Evolutionary conservation across 208 protist genomes (phyloP).

Genomic region (Leishmania arabica): DNA sequence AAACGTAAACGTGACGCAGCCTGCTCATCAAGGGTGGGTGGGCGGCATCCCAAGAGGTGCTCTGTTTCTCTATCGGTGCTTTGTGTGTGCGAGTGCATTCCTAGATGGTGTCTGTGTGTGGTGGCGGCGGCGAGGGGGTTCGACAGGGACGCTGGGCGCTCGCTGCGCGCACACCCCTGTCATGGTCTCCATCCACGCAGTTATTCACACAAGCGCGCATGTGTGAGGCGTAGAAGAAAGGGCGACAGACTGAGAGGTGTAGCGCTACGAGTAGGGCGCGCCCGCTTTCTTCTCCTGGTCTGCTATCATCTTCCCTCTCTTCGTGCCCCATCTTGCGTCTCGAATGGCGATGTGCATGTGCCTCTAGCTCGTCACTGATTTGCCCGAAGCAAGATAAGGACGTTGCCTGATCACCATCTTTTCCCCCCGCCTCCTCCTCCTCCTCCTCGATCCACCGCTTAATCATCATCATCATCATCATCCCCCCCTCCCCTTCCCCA

Average conservation of each 20-base stretch:
- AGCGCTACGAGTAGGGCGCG: not conserved
- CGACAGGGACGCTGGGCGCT: not conserved
- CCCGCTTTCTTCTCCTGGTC: not conserved
- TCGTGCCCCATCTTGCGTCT: not conserved
- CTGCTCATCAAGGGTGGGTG: not conserved
- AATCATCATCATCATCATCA: not conserved
- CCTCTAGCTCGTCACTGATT: not conserved
- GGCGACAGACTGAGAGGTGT: no score
- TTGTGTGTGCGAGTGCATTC: not conserved
- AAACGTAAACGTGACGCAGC: not conserved
- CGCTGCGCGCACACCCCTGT: not conserved
- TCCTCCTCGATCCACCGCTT: not conserved
- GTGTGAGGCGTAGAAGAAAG: not conserved
- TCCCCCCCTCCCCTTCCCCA: not conserved
- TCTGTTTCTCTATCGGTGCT: not conserved
- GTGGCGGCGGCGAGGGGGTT: not conserved
- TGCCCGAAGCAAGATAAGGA: not conserved
- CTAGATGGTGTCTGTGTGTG: not conserved
- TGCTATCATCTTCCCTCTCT: not conserved
- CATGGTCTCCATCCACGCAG: not conserved
- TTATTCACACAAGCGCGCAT: not conserved
- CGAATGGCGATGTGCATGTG: not conserved
- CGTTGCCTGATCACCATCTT: not conserved
- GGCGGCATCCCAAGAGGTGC: not conserved
- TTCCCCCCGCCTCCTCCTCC: not conserved